phyloP scores from a whole-genome alignment of 75 land plant genomes.

The Chamaecyparis obtusa region DNA sequence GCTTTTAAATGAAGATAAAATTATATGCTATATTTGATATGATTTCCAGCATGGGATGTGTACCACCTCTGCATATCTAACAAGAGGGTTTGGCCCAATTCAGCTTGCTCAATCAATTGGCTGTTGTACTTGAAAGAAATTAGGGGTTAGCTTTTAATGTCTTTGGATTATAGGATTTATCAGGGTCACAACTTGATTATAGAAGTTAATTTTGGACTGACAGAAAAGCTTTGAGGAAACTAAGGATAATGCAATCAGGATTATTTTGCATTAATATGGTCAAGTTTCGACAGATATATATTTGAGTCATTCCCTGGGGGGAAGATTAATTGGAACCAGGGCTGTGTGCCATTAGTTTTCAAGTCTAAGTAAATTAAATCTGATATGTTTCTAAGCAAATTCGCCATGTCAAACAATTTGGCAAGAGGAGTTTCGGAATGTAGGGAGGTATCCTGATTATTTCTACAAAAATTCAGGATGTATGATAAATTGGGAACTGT shows the following conservation, averaged over 20 bases:
- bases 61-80: no score
- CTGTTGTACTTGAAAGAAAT: no score
- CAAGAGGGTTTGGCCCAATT: no score
- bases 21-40: not conserved
- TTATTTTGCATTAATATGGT: not conserved
- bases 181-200: no score
- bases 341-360: not conserved
- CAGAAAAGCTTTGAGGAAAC: no score
- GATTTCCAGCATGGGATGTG: no score
- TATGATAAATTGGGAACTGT: not conserved
- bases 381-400: not conserved
- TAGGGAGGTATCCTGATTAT: not conserved
- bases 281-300: not conserved
- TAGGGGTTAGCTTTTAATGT: no score
- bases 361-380: not conserved
- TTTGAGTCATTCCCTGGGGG: not conserved
- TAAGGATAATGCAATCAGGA: not conserved
- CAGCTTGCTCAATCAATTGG: no score
- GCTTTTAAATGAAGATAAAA: not conserved
- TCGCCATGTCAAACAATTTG: not conserved
- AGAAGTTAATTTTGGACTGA: no score
- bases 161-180: no score
- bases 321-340: not conserved
- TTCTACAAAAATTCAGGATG: not conserved
- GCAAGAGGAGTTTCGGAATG: not conserved